phyloP scores from a whole-genome alignment of 176 grass and related monocot genomes.

The Pontederia crassipes region DNA sequence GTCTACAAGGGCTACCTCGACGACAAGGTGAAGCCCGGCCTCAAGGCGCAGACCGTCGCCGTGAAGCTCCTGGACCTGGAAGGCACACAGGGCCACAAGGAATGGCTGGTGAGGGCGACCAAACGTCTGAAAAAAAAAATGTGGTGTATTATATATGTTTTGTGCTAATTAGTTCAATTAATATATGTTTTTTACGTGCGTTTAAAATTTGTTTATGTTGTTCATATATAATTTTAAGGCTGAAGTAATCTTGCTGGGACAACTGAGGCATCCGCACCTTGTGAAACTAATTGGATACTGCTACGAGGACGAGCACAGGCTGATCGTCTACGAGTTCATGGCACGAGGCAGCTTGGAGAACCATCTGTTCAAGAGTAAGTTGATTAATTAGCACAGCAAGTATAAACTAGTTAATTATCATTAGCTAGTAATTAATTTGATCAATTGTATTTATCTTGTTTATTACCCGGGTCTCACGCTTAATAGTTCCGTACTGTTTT shows the following conservation, averaged over 20 bases:
- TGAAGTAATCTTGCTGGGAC: constrained; percentile 55
- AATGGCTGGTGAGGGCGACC: constrained; percentile 36
- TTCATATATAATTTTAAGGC: constrained; percentile 22
- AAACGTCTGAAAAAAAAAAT: background rate
- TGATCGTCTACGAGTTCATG: constrained; percentile 70
- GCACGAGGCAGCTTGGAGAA: constrained; percentile 50
- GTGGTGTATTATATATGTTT: background rate
- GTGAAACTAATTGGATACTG: constrained; percentile 71
- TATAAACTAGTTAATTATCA: no score
- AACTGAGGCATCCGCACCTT: constrained; percentile 49
- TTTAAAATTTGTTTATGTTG: background rate
- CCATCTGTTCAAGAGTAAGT: constrained; percentile 64
- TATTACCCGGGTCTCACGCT: no score
- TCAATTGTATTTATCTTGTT: no score
- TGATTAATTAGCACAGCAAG: no score
- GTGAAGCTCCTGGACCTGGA: constrained; percentile 73
- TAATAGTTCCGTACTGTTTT: no score
- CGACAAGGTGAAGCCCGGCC: constrained; percentile 45
- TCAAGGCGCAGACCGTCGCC: constrained; percentile 48
- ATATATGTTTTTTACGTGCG: no score
- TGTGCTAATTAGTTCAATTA: background rate
- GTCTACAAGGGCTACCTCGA: constrained; percentile 60
- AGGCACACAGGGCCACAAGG: constrained; percentile 58
- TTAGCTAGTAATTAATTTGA: no score
- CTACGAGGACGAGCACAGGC: constrained; percentile 56